Evolutionary conservation across 164 flowering plant genomes (phyloP), one percentile per base, ranked within the genome.

Genomic region (Liriodendron chinense): DNA sequence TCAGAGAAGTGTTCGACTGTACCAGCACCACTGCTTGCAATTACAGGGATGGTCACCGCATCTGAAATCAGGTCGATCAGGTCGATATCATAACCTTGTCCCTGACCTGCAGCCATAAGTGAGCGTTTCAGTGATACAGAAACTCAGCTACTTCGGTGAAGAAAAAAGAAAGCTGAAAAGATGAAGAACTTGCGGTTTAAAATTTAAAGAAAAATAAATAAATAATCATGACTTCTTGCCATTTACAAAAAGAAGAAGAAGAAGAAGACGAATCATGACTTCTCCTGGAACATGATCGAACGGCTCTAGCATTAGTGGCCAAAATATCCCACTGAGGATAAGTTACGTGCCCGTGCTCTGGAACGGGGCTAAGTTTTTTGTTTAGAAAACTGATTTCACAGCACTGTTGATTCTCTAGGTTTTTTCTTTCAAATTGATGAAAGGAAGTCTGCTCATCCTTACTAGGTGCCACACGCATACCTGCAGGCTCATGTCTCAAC

Each of bases 1-100:
- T 94, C 95, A 9, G 96, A 89, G 84, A 96, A 96, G 82, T 96
- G 98, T 63, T 92, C 87, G 47, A 76, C 89, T 48, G 85, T 77
- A 74, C 99, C 99, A 9, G 98, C 99, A 75, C 99, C 98, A 80
- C 99, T 96, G 80, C 99, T 96, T 76, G 99, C 99, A 78, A 96
- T 92, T 48, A 96, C 99, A 70, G 99, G 99, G 79, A 96, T 92
- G 81, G 83, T 87, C 74, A 96, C 99, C 65, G 98, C 94, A 84
- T 94, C 97, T 56, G 98, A 92, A 73, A 96, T 86, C 80, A 91
- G 69, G 84, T 89, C 87, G 76, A 96, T 76, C 7, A 96, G 83
- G 82, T 92, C 98, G 67, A 91, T 82, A 82, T 96, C 99, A 81
- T 87, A 96, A 76, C 99, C 99, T 77, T 88, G 83, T n/a, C 98